Evolutionary conservation across 2,329 filamentous ascomycete species (phyloP).

Genomic region (Pseudogymnoascus sp.): DNA sequence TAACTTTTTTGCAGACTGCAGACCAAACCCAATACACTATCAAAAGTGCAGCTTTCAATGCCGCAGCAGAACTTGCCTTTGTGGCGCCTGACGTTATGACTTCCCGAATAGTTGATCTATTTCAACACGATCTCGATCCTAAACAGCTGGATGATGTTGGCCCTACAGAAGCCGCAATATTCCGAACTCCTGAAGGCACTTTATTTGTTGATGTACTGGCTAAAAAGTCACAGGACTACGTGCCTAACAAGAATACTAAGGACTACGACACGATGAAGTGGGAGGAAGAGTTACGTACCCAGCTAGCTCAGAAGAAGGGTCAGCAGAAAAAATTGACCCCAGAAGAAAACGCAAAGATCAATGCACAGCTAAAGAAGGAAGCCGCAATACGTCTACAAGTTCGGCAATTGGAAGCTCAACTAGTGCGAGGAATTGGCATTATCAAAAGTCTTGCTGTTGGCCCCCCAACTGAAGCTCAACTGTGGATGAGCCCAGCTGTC

Average conservation of each 20-base stretch:
- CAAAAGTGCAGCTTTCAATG: constrained; percentile 69
- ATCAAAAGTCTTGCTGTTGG: constrained; percentile 75
- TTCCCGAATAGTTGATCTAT: constrained; percentile 65
- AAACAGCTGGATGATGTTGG: constrained; percentile 66
- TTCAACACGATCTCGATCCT: constrained; percentile 67
- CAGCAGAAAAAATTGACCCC: constrained; percentile 82
- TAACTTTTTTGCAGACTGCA: constrained; percentile 23
- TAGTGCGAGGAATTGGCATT: constrained; percentile 79
- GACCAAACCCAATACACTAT: constrained; percentile 37
- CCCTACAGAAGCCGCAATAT: constrained; percentile 86
- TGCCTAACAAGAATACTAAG: constrained; percentile 83
- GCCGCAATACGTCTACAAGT: constrained; percentile 70
- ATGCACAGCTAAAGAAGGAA: constrained; percentile 85
- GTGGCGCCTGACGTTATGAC: constrained; percentile 81
- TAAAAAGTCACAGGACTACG: constrained; percentile 64
- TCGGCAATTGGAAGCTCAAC: constrained; percentile 58
- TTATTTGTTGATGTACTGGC: constrained; percentile 86
- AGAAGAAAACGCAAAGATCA: constrained; percentile 85
- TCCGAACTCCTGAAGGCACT: constrained; percentile 81
- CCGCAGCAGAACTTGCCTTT: constrained; percentile 86
- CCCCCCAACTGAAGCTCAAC: constrained; percentile 78
- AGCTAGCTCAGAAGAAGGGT: constrained; percentile 90
- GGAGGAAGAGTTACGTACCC: constrained; percentile 84
- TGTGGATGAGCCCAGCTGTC: constrained; percentile 83
- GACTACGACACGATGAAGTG: constrained; percentile 96